Evolutionary conservation across 1,139 yeast species (phyloP), one percentile per base, ranked within the genome.

Genomic region (Yamadazyma dushanensis): DNA sequence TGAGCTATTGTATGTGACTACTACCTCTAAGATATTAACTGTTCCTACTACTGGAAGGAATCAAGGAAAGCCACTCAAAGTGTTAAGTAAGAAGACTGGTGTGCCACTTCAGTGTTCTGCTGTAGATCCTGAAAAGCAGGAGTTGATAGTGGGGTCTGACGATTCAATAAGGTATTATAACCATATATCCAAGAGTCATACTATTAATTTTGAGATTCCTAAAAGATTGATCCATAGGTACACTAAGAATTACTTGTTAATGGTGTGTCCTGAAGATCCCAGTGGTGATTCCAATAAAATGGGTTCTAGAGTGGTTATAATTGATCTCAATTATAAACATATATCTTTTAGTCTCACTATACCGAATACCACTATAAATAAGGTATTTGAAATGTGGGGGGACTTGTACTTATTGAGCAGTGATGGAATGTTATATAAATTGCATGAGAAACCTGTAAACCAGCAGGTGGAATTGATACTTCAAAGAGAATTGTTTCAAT

Each of bases 1-100:
- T 23, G 74, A 68, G 26, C 40, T 70, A 5, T 20, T 53, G 7
- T 85, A 75, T 53, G 78, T 83, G 22, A 70, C 85, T 2, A 79
- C 95, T 1, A 81, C 95, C 0, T 76, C 83, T 17, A 80, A 75
- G 46, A 73, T 89, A 1, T 56, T 88, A 35, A 76, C 90, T 0
- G 78, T 88, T n/a, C 71, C 82, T 6, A 88, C 96, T 1, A 73
- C 82, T 1, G 95, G 96, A 1, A 70, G 87, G 46, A 84, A 85
- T 53, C 80, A 78, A 39, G 85, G 90, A 0, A 75, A 76, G 39
- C 83, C 88, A 0, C 79, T 78, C 25, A 63, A 73, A 16, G 56
- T 84, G 1, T 63, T 92, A 21, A 90, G 89, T 22, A 70, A 70
- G 15, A 58, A 61, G 25, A 54, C 63, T 8, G 97, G 97, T 1